These are phyloP conservation scores for Salmacisia buchloeana DNA, from an alignment of 1,284 basidiomycete genomes.

Conservation along the genomic window DNA sequence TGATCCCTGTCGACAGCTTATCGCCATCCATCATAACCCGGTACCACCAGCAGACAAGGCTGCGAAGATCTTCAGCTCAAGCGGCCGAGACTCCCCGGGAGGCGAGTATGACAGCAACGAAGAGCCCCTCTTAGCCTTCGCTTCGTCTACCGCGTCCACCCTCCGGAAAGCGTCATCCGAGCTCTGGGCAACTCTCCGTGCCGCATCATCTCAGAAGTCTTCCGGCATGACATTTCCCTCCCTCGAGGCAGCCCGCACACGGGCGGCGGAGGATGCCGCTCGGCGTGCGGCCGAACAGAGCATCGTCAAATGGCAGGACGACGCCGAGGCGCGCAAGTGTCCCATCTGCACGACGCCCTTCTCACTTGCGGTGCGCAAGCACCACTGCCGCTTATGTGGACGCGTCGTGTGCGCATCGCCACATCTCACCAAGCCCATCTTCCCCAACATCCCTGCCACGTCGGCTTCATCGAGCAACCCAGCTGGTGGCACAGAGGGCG, in stretches of 20 bases:
- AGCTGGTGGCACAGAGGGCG: slow-evolving; percentile 49
- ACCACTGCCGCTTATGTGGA: slow-evolving; percentile 92
- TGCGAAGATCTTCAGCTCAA: not conserved
- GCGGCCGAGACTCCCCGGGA: not conserved
- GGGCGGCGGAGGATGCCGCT: not conserved
- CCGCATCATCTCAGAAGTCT: not conserved
- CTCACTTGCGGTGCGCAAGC: slow-evolving; percentile 83
- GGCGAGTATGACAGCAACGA: not conserved
- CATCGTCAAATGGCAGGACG: slow-evolving; percentile 93
- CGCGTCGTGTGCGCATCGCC: slow-evolving; percentile 86
- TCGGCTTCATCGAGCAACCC: slow-evolving; percentile 50
- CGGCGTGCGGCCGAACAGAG: slow-evolving; percentile 62
- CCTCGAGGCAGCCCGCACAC: not conserved
- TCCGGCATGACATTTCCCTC: not conserved
- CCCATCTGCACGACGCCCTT: slow-evolving; percentile 83
- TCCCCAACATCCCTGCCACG: not conserved
- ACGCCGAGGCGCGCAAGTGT: slow-evolving; percentile 68
- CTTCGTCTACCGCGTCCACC: not conserved
- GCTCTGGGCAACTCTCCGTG: not conserved
- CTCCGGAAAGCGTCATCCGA: slow-evolving; percentile 2
- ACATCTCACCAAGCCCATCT: slow-evolving; percentile 53
- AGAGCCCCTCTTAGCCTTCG: not conserved
- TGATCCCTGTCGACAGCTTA: too few species aligned
- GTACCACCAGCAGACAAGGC: not conserved
- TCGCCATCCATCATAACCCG: slow-evolving; percentile 1